Evolutionary conservation across 2,329 filamentous ascomycete genomes (phyloP).

Genomic region (Lasiodiplodia hormozganensis): DNA sequence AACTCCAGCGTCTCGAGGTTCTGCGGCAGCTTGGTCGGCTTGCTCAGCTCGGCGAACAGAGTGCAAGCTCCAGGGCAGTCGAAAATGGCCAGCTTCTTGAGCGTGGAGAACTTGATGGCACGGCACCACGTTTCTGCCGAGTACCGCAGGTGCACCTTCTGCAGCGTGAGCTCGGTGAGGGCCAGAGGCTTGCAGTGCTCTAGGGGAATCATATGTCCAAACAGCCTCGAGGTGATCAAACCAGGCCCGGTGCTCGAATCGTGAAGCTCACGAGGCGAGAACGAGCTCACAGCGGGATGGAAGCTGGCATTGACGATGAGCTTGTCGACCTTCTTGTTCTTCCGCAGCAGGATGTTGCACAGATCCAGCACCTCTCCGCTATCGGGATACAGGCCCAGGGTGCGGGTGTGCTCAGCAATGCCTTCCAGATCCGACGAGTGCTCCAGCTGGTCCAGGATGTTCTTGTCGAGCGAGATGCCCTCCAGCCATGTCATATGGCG

Average conservation of each 20-base stretch:
- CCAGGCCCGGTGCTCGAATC: conserved; percentile 56
- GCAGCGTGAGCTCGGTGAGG: conserved; percentile 53
- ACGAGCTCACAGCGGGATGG: conserved; percentile 44
- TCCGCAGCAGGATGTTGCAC: conserved; percentile 52
- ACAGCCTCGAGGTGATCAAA: conserved; percentile 54
- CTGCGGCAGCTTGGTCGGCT: conserved; percentile 52
- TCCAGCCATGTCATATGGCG: conserved; percentile 57
- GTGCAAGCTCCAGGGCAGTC: conserved; percentile 55
- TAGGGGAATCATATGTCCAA: conserved; percentile 56
- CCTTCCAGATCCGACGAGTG: conserved; percentile 49
- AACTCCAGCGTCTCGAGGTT: conserved; percentile 54
- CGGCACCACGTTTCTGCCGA: conserved; percentile 58
- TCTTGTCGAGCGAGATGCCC: conserved; percentile 53
- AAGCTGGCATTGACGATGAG: conserved; percentile 57
- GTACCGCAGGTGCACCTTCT: conserved; percentile 55
- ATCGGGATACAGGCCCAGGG: conserved; percentile 57
- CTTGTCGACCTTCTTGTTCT: conserved; percentile 52
- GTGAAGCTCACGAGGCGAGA: conserved; percentile 51
- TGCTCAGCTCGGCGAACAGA: conserved; percentile 55
- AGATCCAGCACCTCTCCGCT: conserved; percentile 52
- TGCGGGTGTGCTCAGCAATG: conserved; percentile 51
- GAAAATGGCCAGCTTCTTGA: conserved; percentile 53
- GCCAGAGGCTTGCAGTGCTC: conserved; percentile 53
- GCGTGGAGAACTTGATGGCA: conserved; percentile 52
- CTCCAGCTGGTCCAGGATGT: conserved; percentile 51